These are phyloP conservation scores for Gossypium stocksii DNA, from an alignment of 345 rosid species.

Conservation along the genomic window DNA sequence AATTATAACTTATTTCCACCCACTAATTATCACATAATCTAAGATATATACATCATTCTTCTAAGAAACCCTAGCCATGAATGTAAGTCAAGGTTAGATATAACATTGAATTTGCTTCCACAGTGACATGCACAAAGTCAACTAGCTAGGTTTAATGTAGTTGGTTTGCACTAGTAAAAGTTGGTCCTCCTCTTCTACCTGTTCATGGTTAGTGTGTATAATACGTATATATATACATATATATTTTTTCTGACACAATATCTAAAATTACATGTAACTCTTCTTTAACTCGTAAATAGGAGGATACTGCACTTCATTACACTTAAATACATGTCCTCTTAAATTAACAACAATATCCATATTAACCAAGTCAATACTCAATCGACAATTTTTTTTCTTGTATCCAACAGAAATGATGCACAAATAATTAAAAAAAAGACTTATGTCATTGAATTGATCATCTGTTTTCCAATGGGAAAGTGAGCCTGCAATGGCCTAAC, in stretches of 20 bases:
- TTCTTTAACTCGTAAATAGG: no score
- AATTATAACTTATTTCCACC: not conserved
- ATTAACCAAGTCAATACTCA: no score
- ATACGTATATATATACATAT: no score
- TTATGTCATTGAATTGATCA: not conserved
- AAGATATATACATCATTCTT: not conserved
- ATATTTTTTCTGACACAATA: no score
- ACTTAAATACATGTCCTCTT: fast-evolving
- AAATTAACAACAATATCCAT: fast-evolving
- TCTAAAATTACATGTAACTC: fast-evolving
- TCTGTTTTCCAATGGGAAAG: not conserved
- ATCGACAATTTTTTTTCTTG: no score
- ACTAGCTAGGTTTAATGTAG: not conserved
- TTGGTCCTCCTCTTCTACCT: not conserved
- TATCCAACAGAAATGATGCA: no score
- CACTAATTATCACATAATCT: not conserved
- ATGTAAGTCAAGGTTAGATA: conserved; percentile 7
- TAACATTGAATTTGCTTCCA: not conserved
- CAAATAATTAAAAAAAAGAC: no score
- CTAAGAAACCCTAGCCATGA: not conserved
- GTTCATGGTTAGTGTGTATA: not conserved
- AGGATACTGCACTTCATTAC: fast-evolving
- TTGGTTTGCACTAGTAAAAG: not conserved
- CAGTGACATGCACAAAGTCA: not conserved
- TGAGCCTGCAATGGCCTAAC: conserved; percentile 2